Base-by-base conservation (phyloP, 2,329 filamentous ascomycete species). In the Harringtonia lauricola region DNA sequence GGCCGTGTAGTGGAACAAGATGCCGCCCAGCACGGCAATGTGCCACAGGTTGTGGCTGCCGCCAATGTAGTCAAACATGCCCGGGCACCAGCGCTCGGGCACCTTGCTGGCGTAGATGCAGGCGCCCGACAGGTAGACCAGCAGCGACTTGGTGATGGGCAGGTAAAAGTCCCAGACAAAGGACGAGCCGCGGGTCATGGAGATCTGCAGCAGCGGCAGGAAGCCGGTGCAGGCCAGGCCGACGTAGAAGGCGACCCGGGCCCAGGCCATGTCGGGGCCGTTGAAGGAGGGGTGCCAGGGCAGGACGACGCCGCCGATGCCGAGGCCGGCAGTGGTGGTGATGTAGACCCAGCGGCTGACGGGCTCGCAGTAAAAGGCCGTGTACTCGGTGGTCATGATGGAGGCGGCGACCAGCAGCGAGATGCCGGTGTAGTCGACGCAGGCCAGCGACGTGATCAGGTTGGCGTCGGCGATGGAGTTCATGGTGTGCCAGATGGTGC, bases 1-100 rank as follows among this genome's bases (percentile, higher is more conserved):
- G 17, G 92, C 92, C 19, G 76, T 74, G 64, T 96, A 98, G 63
- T 98, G 92, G 61, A 95, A 96, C n/a, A 96, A 64, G 46, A 98
- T 98, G 12, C 92, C 92, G 15, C 89, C 87, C 24, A 98, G 68
- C 12, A 98, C 92, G 8, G 92, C 92, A 29, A 94, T 65, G 63
- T 98, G 92, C 92, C 92, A 98, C 46, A 98, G 79, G 62, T 98
- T 98, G 65, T 98, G 92, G 61, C 86, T 94, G 37, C 87, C 89
- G 33, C 92, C 92, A 34, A 94, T 74, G 59, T 96, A 96, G 63
- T 98, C 92, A 55, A 98, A 98, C 59, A 83, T 78, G 40, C 92
- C 92, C 0, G 92, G 92, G 54, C 74, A 83, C 84, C 88, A 98
- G 49, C 89, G 74, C 68, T 98, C 92, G 2, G 92, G 92, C 1